Conservation (phyloP, 2,329 filamentous ascomycete species). For the Penicillium freii region DNA sequence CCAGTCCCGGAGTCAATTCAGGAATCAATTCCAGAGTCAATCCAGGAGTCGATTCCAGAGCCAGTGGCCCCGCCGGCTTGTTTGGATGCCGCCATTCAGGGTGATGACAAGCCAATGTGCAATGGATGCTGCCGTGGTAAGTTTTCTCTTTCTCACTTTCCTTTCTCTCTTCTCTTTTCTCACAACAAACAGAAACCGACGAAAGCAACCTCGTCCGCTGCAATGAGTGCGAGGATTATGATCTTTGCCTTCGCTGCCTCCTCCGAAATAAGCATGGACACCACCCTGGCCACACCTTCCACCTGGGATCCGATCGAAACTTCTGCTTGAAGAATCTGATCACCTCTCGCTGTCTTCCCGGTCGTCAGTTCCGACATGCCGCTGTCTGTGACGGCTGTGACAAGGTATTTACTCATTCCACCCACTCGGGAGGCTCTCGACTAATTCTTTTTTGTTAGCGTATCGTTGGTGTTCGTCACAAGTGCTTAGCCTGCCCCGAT, state of each 20-base stretch:
- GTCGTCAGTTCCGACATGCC: slow-evolving; percentile 77
- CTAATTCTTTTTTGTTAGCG: slow-evolving; percentile 45
- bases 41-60: slow-evolving; percentile 24
- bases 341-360: slow-evolving; percentile 68
- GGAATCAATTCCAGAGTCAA: slow-evolving; percentile 9
- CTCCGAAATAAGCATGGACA: slow-evolving; percentile 77
- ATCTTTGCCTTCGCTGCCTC: slow-evolving; percentile 85
- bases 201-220: slow-evolving; percentile 85
- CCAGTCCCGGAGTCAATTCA: slow-evolving; percentile 13
- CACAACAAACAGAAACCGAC: slow-evolving; percentile 56
- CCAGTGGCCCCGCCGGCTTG: slow-evolving; percentile 15
- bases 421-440: neutral
- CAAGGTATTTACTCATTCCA: slow-evolving; percentile 49
- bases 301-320: slow-evolving; percentile 51
- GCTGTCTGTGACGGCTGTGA: slow-evolving; percentile 96
- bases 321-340: slow-evolving; percentile 62
- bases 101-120: slow-evolving; percentile 48
- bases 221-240: slow-evolving; percentile 79
- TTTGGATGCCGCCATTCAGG: slow-evolving; percentile 19
- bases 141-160: slow-evolving; percentile 13
- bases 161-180: slow-evolving; percentile 18
- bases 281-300: slow-evolving; percentile 81
- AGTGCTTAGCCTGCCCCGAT: slow-evolving; percentile 94
- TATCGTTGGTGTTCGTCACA: slow-evolving; percentile 87
- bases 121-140: slow-evolving; percentile 65